A percentile compares a stretch with the other conserved stretches of the same genome.
These are phyloP conservation scores for Pyronema omphalodes DNA, from an alignment of 495 filamentous ascomycete genomes.

Conservation along the genomic window DNA sequence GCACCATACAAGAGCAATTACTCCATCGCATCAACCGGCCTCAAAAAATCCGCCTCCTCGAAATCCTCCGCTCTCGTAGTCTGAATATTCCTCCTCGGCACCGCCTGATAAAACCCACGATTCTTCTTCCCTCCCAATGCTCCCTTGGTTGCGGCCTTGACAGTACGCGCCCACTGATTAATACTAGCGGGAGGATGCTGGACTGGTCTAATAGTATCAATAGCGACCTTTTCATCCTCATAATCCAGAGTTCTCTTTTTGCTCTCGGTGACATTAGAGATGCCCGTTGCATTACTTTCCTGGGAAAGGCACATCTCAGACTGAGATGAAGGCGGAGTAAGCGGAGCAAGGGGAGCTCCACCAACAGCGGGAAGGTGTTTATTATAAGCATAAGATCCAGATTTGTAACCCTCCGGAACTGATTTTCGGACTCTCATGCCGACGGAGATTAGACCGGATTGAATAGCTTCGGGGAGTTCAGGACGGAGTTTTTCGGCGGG, in stretches of 20 bases:
- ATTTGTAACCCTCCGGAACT: conserved; percentile 83
- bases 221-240: not conserved
- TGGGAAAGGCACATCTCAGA: not conserved
- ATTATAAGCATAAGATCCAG: conserved; percentile 29
- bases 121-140: conserved; percentile 2
- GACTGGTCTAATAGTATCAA: not conserved
- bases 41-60: conserved; percentile 20
- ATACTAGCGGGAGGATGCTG: not conserved
- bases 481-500: not conserved
- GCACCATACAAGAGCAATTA: not conserved
- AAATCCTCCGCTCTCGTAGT: conserved; percentile 11
- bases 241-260: conserved; percentile 7
- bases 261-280: not conserved
- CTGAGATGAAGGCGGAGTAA: not conserved
- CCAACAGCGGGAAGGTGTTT: conserved; percentile 5
- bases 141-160: not conserved
- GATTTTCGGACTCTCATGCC: conserved; percentile 88
- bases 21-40: conserved; percentile 1
- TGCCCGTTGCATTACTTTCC: conserved; percentile 1
- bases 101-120: conserved; percentile 11
- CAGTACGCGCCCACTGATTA: not conserved
- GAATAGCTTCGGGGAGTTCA: conserved; percentile 30
- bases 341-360: not conserved
- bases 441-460: conserved; percentile 63
- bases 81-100: conserved; percentile 5